Evolutionary conservation across 78 protist genomes (phyloP).

Genomic region (Corallochytrium limacisporum): DNA sequence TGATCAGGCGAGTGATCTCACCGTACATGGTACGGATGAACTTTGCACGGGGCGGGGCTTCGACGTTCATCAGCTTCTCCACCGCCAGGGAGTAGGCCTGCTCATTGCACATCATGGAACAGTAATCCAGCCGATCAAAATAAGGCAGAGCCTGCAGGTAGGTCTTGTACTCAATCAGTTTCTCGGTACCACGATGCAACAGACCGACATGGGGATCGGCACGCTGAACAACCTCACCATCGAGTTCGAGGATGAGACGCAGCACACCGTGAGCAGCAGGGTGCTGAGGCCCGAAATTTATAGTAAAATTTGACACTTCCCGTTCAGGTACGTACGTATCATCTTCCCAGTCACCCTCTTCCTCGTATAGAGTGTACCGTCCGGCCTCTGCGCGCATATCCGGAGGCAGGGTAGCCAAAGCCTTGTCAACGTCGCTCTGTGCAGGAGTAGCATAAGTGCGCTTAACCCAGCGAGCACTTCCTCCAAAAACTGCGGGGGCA

Average conservation of each 20-base stretch:
- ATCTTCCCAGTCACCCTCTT: too few species aligned
- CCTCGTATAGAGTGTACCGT: too few species aligned
- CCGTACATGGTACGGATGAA: slow-evolving; percentile 32
- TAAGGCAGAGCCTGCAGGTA: slow-evolving; percentile 45
- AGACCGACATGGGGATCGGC: slow-evolving; percentile 46
- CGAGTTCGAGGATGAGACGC: slow-evolving; percentile 37
- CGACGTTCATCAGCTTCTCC: slow-evolving; percentile 24
- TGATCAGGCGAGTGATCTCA: slow-evolving; percentile 43
- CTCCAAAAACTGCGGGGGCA: too few species aligned
- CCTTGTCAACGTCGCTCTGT: too few species aligned
- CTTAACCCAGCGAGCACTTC: too few species aligned
- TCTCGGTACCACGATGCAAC: slow-evolving; percentile 49
- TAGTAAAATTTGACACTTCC: slow-evolving; percentile 11
- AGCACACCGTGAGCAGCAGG: slow-evolving; percentile 57
- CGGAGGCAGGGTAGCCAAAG: too few species aligned
- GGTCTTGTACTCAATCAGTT: slow-evolving; percentile 36
- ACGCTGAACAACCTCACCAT: slow-evolving; percentile 19
- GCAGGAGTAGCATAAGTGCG: too few species aligned
- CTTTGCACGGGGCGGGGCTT: slow-evolving; percentile 36
- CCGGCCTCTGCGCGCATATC: too few species aligned
- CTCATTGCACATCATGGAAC: slow-evolving; percentile 43
- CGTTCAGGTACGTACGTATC: slow-evolving; percentile 3
- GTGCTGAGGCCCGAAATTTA: slow-evolving; percentile 48
- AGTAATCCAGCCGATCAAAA: slow-evolving; percentile 48
- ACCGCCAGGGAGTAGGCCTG: slow-evolving; percentile 27